Conservation (phyloP, 106 monocot genomes). For the Acorus gramineus region DNA sequence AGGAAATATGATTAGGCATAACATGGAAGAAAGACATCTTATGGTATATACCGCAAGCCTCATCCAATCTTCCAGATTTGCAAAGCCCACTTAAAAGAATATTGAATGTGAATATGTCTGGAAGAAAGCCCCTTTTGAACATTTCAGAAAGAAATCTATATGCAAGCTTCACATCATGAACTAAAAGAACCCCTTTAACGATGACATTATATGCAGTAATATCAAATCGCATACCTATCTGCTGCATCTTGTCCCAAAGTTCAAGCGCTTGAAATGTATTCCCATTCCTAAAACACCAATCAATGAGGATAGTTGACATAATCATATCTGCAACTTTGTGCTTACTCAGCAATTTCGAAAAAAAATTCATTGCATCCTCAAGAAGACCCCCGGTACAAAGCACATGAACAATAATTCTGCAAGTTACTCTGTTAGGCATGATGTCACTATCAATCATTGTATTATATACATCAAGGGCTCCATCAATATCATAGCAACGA, state of each 20-base stretch:
- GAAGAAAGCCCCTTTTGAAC: conserved; percentile 62
- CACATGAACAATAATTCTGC: conserved; percentile 56
- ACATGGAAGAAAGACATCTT: conserved; percentile 35
- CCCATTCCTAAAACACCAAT: conserved; percentile 44
- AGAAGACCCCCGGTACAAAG: conserved; percentile 42
- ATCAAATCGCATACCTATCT: conserved; percentile 27
- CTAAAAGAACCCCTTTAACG: conserved; percentile 50
- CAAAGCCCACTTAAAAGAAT: conserved; percentile 44
- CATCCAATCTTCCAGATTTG: conserved; percentile 37
- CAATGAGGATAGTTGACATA: conserved; percentile 58
- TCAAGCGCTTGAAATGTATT: conserved; percentile 39
- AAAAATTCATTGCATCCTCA: conserved; percentile 40
- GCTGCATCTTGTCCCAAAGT: conserved; percentile 38
- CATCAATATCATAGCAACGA: conserved; percentile 27
- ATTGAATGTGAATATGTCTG: conserved; percentile 68
- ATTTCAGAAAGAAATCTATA: conserved; percentile 44
- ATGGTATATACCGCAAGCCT: conserved; percentile 42
- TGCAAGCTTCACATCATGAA: conserved; percentile 34
- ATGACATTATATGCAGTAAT: conserved; percentile 59
- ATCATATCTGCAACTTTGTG: conserved; percentile 32
- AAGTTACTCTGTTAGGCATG: conserved; percentile 42
- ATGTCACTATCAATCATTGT: conserved; percentile 46
- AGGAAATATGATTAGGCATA: conserved; percentile 40
- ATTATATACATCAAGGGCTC: conserved; percentile 53
- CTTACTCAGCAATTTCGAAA: conserved; percentile 36